phyloP scores from a whole-genome alignment of 1,284 basidiomycete species.

The Wallemia ichthyophaga region DNA sequence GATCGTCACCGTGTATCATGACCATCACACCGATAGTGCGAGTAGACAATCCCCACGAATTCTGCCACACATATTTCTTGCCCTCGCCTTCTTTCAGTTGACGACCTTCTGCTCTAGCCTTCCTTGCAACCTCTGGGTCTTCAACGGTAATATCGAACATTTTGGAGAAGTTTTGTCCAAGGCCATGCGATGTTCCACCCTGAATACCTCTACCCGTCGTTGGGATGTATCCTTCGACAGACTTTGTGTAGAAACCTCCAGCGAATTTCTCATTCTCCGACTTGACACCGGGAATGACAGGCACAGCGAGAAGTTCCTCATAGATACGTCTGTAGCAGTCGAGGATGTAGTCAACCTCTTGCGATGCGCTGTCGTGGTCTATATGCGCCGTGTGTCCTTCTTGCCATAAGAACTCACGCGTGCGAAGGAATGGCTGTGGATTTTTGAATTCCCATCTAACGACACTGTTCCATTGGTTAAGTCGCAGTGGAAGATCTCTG shows the following conservation, averaged over 20 bases:
- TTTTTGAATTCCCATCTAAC: constrained; percentile 99
- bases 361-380: constrained; percentile 61
- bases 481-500: constrained; percentile 81
- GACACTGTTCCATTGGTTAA: constrained; percentile 98
- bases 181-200: constrained; percentile 85
- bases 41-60: constrained; percentile 95
- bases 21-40: constrained; percentile 94
- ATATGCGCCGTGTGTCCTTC: constrained; percentile 93
- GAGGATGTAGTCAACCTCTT: constrained; percentile 74
- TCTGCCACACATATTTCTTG: constrained; percentile 78
- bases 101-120: constrained; percentile 23
- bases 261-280: constrained; percentile 99
- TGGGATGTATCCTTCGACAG: constrained; percentile 90
- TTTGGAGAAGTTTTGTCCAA: constrained; percentile 93
- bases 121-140: constrained; percentile 40
- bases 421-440: constrained; percentile 94
- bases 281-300: constrained; percentile 85
- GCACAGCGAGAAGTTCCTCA: constrained; percentile 85
- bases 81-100: constrained; percentile 10
- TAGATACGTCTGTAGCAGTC: constrained; percentile 90
- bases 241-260: constrained; percentile 90
- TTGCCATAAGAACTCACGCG: constrained; percentile 98
- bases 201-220: constrained; percentile 94
- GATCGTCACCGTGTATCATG: constrained; percentile 96
- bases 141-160: constrained; percentile 98